phyloP scores from a whole-genome alignment of 2,329 filamentous ascomycete species.

The Pseudogymnoascus pannorum region DNA sequence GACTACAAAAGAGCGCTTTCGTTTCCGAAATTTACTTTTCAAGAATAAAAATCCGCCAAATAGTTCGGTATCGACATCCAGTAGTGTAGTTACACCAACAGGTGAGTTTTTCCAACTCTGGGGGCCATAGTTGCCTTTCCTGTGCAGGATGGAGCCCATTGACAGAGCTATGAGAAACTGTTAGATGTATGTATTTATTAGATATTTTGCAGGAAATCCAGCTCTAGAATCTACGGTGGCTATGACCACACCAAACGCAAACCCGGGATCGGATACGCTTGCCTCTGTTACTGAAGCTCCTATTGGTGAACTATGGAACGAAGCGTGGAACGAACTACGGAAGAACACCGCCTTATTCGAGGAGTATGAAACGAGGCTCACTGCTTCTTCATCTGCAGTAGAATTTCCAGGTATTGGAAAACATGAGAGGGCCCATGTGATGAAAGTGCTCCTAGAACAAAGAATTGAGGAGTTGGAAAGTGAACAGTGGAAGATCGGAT shows the following conservation, averaged over 20 bases:
- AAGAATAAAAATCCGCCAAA: not conserved
- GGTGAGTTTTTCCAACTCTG: not conserved
- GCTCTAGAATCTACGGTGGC: not conserved
- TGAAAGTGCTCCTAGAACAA: not conserved
- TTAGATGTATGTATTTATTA: not conserved
- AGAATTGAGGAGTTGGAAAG: conserved; percentile 11
- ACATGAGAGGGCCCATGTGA: not conserved
- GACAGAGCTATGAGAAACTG: not conserved
- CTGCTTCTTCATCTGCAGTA: not conserved
- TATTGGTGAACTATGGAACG: not conserved
- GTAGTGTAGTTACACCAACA: not conserved
- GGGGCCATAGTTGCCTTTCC: not conserved
- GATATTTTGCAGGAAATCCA: not conserved
- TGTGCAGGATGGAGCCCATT: not conserved
- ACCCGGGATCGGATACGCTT: not conserved
- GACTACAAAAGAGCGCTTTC: not conserved
- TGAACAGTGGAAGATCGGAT: conserved; percentile 15
- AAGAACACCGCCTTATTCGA: not conserved
- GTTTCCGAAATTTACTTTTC: not conserved
- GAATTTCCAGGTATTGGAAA: not conserved
- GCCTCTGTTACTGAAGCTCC: not conserved
- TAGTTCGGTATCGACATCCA: not conserved
- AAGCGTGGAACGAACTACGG: not conserved
- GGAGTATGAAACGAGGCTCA: not conserved
- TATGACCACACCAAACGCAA: not conserved